A percentile compares a stretch with the other conserved stretches of the same genome.
Evolutionary conservation across 371 early-diverging fungal genomes (phyloP).

Genomic region (Mortierella sp.): DNA sequence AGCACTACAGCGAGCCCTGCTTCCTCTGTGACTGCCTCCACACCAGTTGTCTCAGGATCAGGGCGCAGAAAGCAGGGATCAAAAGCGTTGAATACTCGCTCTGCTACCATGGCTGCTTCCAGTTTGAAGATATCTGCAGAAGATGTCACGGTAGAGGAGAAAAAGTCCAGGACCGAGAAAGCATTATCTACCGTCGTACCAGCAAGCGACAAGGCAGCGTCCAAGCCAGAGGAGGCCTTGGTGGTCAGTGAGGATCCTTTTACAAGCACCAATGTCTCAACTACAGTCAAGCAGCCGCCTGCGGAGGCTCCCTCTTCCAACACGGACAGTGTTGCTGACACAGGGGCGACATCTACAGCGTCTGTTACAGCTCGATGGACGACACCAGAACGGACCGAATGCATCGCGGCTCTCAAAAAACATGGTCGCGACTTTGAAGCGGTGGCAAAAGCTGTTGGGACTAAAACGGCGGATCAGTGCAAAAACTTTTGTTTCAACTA

Average conservation of each 20-base stretch:
- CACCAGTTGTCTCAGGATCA: slow-evolving; percentile 15
- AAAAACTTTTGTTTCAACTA: slow-evolving; percentile 83
- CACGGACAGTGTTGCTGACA: slow-evolving; percentile 18
- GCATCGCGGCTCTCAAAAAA: slow-evolving; percentile 78
- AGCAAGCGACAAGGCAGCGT: not conserved
- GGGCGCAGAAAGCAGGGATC: slow-evolving; percentile 32
- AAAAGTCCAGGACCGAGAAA: slow-evolving; percentile 31
- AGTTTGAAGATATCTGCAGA: slow-evolving; percentile 5
- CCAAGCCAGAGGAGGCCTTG: slow-evolving; percentile 9
- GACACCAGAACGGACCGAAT: slow-evolving; percentile 77
- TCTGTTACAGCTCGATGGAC: slow-evolving; percentile 71
- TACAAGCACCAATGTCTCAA: not conserved
- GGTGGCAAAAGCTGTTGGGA: slow-evolving; percentile 75
- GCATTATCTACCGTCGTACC: not conserved
- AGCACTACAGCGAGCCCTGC: slow-evolving; percentile 37
- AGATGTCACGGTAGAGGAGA: slow-evolving; percentile 19
- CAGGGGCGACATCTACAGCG: slow-evolving; percentile 22
- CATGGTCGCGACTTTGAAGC: slow-evolving; percentile 79
- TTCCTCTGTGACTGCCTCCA: slow-evolving; percentile 30
- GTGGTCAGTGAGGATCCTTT: slow-evolving; percentile 12
- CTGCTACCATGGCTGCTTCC: slow-evolving; percentile 13
- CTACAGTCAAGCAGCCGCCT: not conserved
- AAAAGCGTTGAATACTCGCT: slow-evolving; percentile 22
- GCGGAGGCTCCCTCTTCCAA: not conserved
- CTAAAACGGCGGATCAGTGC: slow-evolving; percentile 85